These are phyloP conservation scores for Neofusicoccum sp. DNA, from an alignment of 2,329 filamentous ascomycete species.

Conservation along the genomic window DNA sequence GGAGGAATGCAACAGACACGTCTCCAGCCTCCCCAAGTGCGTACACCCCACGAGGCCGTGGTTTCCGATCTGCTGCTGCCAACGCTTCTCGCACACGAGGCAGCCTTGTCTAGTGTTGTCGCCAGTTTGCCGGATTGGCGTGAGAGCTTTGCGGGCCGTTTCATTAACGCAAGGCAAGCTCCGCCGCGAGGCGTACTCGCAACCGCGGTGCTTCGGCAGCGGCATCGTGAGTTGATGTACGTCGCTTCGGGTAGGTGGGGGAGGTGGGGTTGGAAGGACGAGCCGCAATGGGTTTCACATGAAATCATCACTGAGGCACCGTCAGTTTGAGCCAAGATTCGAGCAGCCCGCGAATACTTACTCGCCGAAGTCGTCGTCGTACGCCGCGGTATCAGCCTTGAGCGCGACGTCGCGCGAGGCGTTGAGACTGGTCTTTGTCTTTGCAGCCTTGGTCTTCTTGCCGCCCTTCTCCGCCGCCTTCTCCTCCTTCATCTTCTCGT, in stretches of 20 bases:
- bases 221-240: constrained; percentile 14
- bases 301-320: constrained; percentile 37
- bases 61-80: constrained; percentile 8
- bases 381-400: constrained; percentile 71
- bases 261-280: constrained; percentile 14
- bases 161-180: constrained; percentile 14
- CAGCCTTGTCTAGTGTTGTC: constrained; percentile 6
- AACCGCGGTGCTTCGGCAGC: constrained; percentile 8
- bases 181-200: constrained; percentile 16
- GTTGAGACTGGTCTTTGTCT: constrained; percentile 87
- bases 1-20: constrained; percentile 9
- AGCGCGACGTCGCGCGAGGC: constrained; percentile 60
- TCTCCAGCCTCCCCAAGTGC: constrained; percentile 8
- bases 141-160: constrained; percentile 17
- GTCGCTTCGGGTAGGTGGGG: constrained; percentile 15
- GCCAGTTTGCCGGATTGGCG: constrained; percentile 13
- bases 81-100: constrained; percentile 13
- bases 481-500: constrained; percentile 99
- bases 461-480: constrained; percentile 90
- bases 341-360: constrained; percentile 50
- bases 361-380: constrained; percentile 87
- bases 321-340: constrained; percentile 28
- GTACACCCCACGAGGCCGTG: constrained; percentile 8
- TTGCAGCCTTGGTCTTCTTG: constrained; percentile 96
- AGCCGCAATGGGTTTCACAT: constrained; percentile 34